phyloP scores from a whole-genome alignment of 495 filamentous ascomycete genomes.

The Ramalina peruviana region DNA sequence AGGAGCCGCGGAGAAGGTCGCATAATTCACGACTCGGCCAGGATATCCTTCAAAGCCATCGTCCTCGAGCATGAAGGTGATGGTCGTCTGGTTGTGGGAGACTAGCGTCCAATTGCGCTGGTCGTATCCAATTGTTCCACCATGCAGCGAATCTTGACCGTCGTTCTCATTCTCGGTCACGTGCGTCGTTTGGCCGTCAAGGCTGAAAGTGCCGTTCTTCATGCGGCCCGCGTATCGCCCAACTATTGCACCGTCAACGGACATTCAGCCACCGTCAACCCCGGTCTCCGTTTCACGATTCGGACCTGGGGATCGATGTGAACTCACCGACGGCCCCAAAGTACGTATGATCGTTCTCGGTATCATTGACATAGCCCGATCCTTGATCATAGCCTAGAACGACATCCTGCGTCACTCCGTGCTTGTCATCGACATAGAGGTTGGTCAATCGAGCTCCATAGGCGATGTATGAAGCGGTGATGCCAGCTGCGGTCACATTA shows the following conservation, averaged over 20 bases:
- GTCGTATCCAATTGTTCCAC: constrained; percentile 66
- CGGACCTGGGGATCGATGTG: neutral
- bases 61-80: constrained; percentile 72
- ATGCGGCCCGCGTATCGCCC: constrained; percentile 77
- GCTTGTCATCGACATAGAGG: constrained; percentile 54
- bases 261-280: neutral
- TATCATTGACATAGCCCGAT: constrained; percentile 49
- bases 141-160: constrained; percentile 60
- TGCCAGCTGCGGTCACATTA: constrained; percentile 53
- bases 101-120: constrained; percentile 66
- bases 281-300: neutral
- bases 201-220: constrained; percentile 64
- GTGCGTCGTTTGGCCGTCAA: constrained; percentile 50
- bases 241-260: constrained; percentile 27
- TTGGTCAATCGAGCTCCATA: constrained; percentile 68
- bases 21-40: constrained; percentile 60
- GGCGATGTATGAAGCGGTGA: constrained; percentile 56
- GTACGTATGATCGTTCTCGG: constrained; percentile 52
- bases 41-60: constrained; percentile 62
- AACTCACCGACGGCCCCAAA: constrained; percentile 37
- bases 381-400: constrained; percentile 73
- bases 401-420: constrained; percentile 49
- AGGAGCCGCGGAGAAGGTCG: constrained; percentile 48
- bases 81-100: constrained; percentile 44
- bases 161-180: constrained; percentile 57